Percentiles rank a stretch among this genome's conserved stretches.
phyloP scores from a whole-genome alignment of 2,329 filamentous ascomycete genomes.

The Paraconiothyrium brasiliense region DNA sequence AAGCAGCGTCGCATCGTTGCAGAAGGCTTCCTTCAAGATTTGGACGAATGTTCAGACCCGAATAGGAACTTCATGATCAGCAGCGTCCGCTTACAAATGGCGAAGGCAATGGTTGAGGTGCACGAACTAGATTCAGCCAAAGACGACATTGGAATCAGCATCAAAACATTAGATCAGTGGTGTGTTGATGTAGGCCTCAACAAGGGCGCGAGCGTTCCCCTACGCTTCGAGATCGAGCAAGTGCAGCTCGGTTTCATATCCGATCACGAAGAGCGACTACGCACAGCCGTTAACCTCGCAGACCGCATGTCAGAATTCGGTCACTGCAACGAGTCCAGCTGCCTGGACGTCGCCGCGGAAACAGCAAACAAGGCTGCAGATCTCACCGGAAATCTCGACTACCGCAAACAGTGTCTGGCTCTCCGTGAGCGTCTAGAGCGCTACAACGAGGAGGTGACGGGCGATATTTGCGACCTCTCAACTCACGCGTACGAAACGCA shows the following conservation, averaged over 20 bases:
- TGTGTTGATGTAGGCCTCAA: conserved; percentile 4
- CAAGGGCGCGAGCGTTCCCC: neutral
- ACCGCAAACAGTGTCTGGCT: neutral
- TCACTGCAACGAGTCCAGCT: neutral
- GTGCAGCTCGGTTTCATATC: conserved; percentile 3
- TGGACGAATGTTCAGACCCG: neutral
- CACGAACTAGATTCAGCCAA: conserved; percentile 9
- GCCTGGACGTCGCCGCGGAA: neutral
- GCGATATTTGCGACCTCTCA: conserved; percentile 11
- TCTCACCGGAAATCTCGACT: neutral
- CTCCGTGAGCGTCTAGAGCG: conserved; percentile 6
- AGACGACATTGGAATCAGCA: neutral
- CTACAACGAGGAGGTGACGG: conserved; percentile 5
- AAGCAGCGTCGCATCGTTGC: conserved; percentile 3
- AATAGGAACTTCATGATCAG: conserved; percentile 7
- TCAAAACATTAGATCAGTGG: conserved; percentile 5
- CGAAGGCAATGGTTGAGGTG: conserved; percentile 3
- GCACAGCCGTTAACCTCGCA: neutral
- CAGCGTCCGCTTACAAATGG: conserved; percentile 6
- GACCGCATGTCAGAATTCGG: conserved; percentile 1
- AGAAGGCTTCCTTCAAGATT: neutral
- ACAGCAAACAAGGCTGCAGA: conserved; percentile 1
- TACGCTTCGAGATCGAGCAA: neutral
- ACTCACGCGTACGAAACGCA: neutral
- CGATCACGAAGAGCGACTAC: neutral